Evolutionary conservation across 768 basidiomycete species (phyloP).

Genomic region (Rhodotorula taiwanensis): DNA sequence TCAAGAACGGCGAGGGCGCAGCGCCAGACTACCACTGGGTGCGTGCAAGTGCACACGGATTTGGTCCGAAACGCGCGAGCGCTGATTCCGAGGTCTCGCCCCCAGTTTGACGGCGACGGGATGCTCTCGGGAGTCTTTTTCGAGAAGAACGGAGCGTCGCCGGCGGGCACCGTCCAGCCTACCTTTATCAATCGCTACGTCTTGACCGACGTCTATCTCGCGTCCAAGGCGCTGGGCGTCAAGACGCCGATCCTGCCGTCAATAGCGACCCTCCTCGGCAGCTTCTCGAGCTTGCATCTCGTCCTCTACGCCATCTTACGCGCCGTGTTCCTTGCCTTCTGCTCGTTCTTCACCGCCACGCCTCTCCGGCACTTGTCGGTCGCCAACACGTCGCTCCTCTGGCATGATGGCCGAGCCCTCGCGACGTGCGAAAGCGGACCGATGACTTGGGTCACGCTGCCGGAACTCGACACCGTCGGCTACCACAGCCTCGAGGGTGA

Average conservation of each 20-base stretch:
- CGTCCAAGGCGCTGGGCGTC: constrained; percentile 41
- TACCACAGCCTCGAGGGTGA: constrained; percentile 41
- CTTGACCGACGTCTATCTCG: constrained; percentile 41
- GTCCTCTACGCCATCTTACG: constrained; percentile 42
- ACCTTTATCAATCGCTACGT: constrained; percentile 44
- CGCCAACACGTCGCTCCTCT: constrained; percentile 47
- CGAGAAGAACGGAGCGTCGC: background rate
- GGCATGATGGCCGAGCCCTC: constrained; percentile 43
- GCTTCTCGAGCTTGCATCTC: constrained; percentile 43
- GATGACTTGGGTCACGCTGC: constrained; percentile 44
- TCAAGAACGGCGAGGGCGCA: constrained; percentile 10
- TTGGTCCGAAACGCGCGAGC: background rate
- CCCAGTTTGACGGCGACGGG: constrained; percentile 48
- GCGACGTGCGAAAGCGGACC: constrained; percentile 48
- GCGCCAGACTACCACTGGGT: constrained; percentile 44
- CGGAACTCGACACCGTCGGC: constrained; percentile 45
- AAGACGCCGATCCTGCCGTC: constrained; percentile 38
- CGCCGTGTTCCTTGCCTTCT: constrained; percentile 40
- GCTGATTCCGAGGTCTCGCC: background rate
- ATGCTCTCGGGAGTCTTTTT: constrained; percentile 48
- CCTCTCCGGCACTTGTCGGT: constrained; percentile 40
- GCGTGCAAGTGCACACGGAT: constrained; percentile 15
- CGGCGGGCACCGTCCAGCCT: constrained; percentile 8
- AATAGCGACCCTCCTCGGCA: constrained; percentile 46
- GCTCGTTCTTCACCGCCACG: constrained; percentile 29